Conservation (phyloP, 805 yeast genomes). For the Sungouiozyma ichnusensis region DNA sequence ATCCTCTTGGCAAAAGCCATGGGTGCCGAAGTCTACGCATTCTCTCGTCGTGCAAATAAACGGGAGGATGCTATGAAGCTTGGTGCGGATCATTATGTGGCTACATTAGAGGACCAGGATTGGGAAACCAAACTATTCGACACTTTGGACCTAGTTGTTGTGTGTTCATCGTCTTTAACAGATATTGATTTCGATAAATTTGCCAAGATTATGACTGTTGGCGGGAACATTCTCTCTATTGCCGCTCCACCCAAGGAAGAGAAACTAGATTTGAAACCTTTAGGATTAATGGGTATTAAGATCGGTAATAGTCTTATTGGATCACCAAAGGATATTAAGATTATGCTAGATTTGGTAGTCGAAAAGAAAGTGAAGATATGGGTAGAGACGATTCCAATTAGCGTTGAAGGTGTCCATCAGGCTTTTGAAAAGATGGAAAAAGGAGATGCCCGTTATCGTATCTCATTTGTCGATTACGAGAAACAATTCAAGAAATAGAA, state of each 20-base stretch:
- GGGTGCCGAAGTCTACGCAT: slow-evolving; percentile 50
- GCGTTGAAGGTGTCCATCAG: slow-evolving; percentile 32
- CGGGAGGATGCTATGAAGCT: slow-evolving; percentile 38
- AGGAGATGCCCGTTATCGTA: slow-evolving; percentile 46
- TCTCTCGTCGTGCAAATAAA: slow-evolving; percentile 42
- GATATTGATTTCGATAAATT: slow-evolving; percentile 31
- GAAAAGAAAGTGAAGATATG: slow-evolving; percentile 38
- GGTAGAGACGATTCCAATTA: slow-evolving; percentile 42
- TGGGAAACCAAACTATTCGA: slow-evolving; percentile 31
- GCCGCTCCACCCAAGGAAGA: slow-evolving; percentile 14
- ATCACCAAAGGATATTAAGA: slow-evolving; percentile 35
- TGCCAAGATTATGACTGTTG: slow-evolving; percentile 20
- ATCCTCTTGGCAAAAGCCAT: slow-evolving; percentile 46
- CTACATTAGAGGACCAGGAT: slow-evolving; percentile 39
- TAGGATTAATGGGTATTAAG: slow-evolving; percentile 14
- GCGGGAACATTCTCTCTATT: slow-evolving; percentile 30
- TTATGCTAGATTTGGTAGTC: slow-evolving; percentile 40
- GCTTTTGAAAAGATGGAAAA: slow-evolving; percentile 39
- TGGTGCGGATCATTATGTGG: slow-evolving; percentile 46
- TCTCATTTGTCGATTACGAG: slow-evolving; percentile 34
- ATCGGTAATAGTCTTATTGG: slow-evolving; percentile 33
- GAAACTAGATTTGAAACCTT: slow-evolving; percentile 8
- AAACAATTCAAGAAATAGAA: background rate
- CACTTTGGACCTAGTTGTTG: slow-evolving; percentile 37
- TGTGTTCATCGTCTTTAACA: slow-evolving; percentile 37